Percentiles rank a stretch among this genome's conserved stretches.
Conservation (phyloP, 495 filamentous ascomycete species). For the Haplographium delicatum region DNA sequence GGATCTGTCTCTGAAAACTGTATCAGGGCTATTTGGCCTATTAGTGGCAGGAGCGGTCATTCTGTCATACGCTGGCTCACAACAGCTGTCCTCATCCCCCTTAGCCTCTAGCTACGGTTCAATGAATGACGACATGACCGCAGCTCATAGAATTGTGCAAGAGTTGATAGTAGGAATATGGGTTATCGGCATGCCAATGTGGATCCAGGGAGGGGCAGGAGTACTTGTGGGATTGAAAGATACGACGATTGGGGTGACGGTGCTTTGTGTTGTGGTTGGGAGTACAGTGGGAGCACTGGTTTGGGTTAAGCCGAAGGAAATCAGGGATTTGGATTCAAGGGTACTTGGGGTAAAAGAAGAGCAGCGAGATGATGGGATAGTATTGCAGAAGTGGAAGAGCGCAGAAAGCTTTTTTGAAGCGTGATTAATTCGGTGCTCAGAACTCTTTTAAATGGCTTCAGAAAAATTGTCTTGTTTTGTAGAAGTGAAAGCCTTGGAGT, state of each 20-base stretch:
- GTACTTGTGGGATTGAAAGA: constrained; percentile 10
- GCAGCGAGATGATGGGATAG: background rate
- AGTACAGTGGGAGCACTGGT: constrained; percentile 6
- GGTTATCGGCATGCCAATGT: constrained; percentile 12
- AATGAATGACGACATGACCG: background rate
- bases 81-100: background rate
- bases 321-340: constrained; percentile 3
- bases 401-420: constrained; percentile 7
- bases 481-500: background rate
- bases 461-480: no score
- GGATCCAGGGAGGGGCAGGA: background rate
- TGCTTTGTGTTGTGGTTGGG: constrained; percentile 7
- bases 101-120: background rate
- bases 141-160: background rate
- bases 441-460: no score
- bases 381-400: constrained; percentile 8
- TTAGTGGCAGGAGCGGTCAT: constrained; percentile 9
- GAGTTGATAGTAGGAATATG: constrained; percentile 16
- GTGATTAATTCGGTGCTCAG: no score
- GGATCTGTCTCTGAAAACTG: constrained; percentile 1
- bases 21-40: constrained; percentile 12
- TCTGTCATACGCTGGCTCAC: background rate
- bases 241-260: constrained; percentile 13
- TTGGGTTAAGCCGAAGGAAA: constrained; percentile 6
- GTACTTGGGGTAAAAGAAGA: constrained; percentile 5